These are phyloP conservation scores for Akanthomyces lecanii DNA, from an alignment of 2,329 filamentous ascomycete species.

Conservation along the genomic window DNA sequence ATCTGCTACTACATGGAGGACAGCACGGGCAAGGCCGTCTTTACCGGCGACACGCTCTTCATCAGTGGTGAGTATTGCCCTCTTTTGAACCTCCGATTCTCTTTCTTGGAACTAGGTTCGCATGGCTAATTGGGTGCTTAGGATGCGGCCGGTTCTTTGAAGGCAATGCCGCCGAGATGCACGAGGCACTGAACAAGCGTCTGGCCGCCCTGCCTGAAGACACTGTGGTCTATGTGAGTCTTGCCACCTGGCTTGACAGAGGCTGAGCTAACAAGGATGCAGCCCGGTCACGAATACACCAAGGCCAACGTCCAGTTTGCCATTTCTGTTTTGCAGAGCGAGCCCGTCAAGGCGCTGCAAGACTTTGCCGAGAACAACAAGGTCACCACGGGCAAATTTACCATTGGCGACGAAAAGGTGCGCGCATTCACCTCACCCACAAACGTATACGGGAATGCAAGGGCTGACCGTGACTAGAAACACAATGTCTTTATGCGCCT, in stretches of 20 bases:
- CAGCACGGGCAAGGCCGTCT: conserved; percentile 69
- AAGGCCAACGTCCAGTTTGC: conserved; percentile 91
- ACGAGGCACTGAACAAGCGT: conserved; percentile 83
- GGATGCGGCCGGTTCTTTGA: conserved; percentile 97
- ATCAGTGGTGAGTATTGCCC: conserved; percentile 63
- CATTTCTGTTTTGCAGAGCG: conserved; percentile 67
- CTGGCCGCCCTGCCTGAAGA: conserved; percentile 80
- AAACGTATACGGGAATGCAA: too few species aligned
- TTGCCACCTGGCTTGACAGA: background rate
- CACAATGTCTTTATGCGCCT: conserved; percentile 98
- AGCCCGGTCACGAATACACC: conserved; percentile 98
- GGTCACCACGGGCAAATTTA: conserved; percentile 93
- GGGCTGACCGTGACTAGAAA: conserved; percentile 45
- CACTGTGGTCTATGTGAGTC: conserved; percentile 79
- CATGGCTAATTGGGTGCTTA: conserved; percentile 28
- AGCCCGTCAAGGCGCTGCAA: conserved; percentile 71
- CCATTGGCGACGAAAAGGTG: conserved; percentile 95
- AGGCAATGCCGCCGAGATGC: conserved; percentile 84
- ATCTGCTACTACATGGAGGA: conserved; percentile 95
- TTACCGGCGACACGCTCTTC: conserved; percentile 95
- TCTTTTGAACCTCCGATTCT: background rate
- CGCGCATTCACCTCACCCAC: background rate
- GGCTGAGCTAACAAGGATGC: background rate
- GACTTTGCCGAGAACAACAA: conserved; percentile 73
- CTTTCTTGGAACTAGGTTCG: background rate